These are phyloP conservation scores for Penicillium canariense DNA, from an alignment of 495 filamentous ascomycete species.

Conservation along the genomic window DNA sequence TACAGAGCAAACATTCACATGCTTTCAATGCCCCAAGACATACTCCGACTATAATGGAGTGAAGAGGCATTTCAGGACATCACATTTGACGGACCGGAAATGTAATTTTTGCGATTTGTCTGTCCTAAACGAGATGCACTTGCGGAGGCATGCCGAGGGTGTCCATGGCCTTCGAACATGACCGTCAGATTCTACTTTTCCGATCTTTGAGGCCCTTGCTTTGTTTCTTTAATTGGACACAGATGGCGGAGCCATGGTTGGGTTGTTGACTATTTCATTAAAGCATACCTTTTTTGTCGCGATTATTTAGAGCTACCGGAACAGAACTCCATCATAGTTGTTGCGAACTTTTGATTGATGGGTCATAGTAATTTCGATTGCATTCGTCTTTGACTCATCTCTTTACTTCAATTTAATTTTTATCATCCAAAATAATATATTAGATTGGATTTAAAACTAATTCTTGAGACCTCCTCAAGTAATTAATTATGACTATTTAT, in stretches of 20 bases:
- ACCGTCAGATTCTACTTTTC: conserved; percentile 13
- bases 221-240: conserved; percentile 8
- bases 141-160: conserved; percentile 12
- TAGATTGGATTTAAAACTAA: too few species aligned
- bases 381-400: too few species aligned
- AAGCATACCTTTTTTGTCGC: too few species aligned
- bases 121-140: conserved; percentile 16
- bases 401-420: too few species aligned
- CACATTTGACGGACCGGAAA: conserved; percentile 15
- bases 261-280: conserved; percentile 15
- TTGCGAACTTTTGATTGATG: too few species aligned
- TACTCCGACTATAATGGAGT: conserved; percentile 18
- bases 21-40: conserved; percentile 20
- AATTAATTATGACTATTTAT: too few species aligned
- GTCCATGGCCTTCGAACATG: conserved; percentile 15
- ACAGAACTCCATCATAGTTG: too few species aligned
- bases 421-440: too few species aligned
- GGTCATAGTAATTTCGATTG: too few species aligned
- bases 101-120: conserved; percentile 17
- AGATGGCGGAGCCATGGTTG: conserved; percentile 5
- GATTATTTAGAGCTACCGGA: too few species aligned
- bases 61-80: conserved; percentile 14
- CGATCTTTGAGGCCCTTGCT: conserved; percentile 12
- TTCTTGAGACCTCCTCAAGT: too few species aligned
- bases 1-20: conserved; percentile 11